These are phyloP conservation scores for Plenodomus tracheiphilus DNA, from an alignment of 2,329 filamentous ascomycete genomes.

Conservation along the genomic window DNA sequence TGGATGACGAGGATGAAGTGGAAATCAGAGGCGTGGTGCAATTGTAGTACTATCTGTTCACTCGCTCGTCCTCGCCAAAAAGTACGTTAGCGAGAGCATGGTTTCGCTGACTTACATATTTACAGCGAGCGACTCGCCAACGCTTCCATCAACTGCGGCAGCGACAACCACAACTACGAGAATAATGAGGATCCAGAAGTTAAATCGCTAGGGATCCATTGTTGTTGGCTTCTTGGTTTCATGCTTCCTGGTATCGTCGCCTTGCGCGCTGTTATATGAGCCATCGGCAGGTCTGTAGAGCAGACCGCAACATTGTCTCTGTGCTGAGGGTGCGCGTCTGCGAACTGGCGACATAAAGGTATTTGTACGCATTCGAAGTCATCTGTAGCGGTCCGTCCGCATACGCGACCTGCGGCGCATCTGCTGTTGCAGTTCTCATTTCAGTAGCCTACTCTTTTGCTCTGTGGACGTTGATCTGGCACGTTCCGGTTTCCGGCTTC, in stretches of 20 bases:
- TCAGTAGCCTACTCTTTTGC: background rate
- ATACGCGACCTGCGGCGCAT: background rate
- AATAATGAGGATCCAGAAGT: background rate
- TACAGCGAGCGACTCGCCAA: background rate
- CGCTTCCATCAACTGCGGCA: background rate
- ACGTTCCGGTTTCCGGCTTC: too few relatives aligned
- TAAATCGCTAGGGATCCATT: background rate
- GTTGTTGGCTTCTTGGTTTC: background rate
- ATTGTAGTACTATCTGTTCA: background rate
- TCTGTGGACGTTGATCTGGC: too few relatives aligned
- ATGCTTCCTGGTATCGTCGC: background rate
- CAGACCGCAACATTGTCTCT: background rate
- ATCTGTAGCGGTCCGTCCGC: background rate
- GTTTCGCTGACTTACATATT: background rate
- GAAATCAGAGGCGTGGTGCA: too few relatives aligned
- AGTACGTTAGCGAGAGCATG: background rate
- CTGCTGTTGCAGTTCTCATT: background rate
- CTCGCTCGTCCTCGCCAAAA: background rate
- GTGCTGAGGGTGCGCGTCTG: too few relatives aligned
- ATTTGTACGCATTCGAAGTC: background rate
- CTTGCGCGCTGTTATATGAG: background rate
- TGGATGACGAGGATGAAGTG: background rate
- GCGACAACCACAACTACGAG: background rate
- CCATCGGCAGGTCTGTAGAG: background rate
- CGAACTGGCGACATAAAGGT: background rate